phyloP scores from a whole-genome alignment of 768 basidiomycete genomes.

The Boletus sensibilis region DNA sequence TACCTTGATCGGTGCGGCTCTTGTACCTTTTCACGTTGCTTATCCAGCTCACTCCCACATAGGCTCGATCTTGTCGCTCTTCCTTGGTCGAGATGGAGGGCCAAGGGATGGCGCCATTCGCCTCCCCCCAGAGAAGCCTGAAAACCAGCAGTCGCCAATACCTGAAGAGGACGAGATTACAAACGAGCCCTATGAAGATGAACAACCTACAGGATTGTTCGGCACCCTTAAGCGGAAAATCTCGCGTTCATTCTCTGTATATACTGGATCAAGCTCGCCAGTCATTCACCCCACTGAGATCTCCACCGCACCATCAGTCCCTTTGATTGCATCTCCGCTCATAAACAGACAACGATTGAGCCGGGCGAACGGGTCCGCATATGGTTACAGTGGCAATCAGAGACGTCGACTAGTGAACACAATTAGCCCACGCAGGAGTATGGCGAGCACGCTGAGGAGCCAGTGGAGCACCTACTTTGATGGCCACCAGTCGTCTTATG shows the following conservation, averaged over 20 bases:
- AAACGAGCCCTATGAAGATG: constrained; percentile 46
- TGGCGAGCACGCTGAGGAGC: constrained; percentile 50
- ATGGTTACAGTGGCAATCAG: constrained; percentile 65
- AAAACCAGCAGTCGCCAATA: constrained; percentile 46
- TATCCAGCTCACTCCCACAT: not conserved
- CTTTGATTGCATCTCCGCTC: constrained; percentile 42
- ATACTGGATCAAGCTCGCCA: constrained; percentile 53
- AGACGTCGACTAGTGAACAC: constrained; percentile 54
- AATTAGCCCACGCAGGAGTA: constrained; percentile 50
- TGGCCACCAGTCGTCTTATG: constrained; percentile 40
- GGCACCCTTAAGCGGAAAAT: constrained; percentile 47
- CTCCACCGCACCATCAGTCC: constrained; percentile 41
- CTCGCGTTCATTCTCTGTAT: constrained; percentile 55
- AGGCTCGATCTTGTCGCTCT: constrained; percentile 88
- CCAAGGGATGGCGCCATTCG: constrained; percentile 83
- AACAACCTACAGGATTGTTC: constrained; percentile 36
- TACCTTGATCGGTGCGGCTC: constrained; percentile 60
- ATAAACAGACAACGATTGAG: constrained; percentile 50
- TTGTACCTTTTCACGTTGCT: not conserved
- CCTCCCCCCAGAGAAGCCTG: constrained; percentile 73
- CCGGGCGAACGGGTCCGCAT: constrained; percentile 72
- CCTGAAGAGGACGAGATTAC: constrained; percentile 64
- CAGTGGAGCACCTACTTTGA: constrained; percentile 49
- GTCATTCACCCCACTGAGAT: constrained; percentile 37
- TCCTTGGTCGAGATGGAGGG: constrained; percentile 90